phyloP scores from a whole-genome alignment of 2,329 filamentous ascomycete species.

The Aureobasidium vineae region DNA sequence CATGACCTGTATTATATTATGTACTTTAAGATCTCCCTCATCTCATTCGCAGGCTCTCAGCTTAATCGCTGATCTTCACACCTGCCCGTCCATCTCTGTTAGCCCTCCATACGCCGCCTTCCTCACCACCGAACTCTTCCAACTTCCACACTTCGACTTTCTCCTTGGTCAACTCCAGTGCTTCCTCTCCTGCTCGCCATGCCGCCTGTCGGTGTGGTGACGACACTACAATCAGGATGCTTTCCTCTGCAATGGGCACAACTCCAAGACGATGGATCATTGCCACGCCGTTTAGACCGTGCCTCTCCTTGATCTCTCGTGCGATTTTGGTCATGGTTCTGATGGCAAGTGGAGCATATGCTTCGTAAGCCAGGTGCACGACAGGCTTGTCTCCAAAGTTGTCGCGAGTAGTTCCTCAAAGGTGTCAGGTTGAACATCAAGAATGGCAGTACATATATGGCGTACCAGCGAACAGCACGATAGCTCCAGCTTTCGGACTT shows the following conservation, averaged over 20 bases:
- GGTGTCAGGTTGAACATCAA: background rate
- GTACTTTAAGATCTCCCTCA: constrained; percentile 5
- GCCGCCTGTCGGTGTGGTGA: constrained; percentile 78
- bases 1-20: constrained; percentile 33
- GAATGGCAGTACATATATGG: constrained; percentile 8
- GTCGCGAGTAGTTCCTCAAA: constrained; percentile 70
- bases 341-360: constrained; percentile 69
- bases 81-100: constrained; percentile 72
- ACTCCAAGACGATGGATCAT: constrained; percentile 81
- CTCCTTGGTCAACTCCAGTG: constrained; percentile 80
- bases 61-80: constrained; percentile 42
- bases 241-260: constrained; percentile 89
- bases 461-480: constrained; percentile 72
- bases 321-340: constrained; percentile 66
- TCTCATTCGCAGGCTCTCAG: background rate
- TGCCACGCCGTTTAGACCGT: constrained; percentile 69
- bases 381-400: constrained; percentile 70
- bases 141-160: constrained; percentile 94
- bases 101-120: constrained; percentile 77
- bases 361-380: constrained; percentile 69
- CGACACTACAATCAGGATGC: constrained; percentile 84
- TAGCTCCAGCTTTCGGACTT: constrained; percentile 70
- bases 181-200: constrained; percentile 86
- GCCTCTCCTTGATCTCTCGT: constrained; percentile 55
- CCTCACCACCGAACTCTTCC: constrained; percentile 78